Percentiles rank a stretch among this genome's conserved stretches.
phyloP scores from a whole-genome alignment of 169 alveolate species.

The Eimeria nieschulzi region DNA sequence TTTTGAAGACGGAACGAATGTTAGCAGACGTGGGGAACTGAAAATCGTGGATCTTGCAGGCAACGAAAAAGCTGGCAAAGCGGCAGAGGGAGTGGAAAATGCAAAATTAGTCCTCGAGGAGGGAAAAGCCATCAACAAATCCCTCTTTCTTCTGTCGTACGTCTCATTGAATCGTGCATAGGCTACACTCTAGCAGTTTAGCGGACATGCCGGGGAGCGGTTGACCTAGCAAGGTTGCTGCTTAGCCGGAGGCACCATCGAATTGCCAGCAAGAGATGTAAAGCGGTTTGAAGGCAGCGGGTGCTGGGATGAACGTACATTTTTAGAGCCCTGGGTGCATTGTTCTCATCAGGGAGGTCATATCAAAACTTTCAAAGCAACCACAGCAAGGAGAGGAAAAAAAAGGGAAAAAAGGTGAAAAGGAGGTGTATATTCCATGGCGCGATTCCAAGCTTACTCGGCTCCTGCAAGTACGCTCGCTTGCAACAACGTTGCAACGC shows the following conservation, averaged over 20 bases:
- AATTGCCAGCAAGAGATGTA: neutral
- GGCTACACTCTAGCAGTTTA: neutral
- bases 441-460: constrained; percentile 85
- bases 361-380: constrained; percentile 82
- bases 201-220: neutral
- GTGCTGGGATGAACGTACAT: too few relatives aligned
- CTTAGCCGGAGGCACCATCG: neutral
- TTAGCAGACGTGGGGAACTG: constrained; percentile 82
- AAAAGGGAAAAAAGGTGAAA: constrained; percentile 77
- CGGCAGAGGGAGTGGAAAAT: constrained; percentile 83
- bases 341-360: constrained; percentile 80
- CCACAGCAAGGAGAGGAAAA: constrained; percentile 82
- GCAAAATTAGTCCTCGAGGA: constrained; percentile 82
- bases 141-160: constrained; percentile 77
- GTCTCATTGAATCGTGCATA: neutral
- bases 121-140: constrained; percentile 84
- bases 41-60: constrained; percentile 85
- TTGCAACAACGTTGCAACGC: neutral
- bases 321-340: neutral
- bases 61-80: constrained; percentile 84
- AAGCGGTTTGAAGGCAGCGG: neutral
- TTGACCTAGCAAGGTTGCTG: neutral
- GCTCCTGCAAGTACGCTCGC: constrained; percentile 78
- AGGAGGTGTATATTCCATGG: constrained; percentile 83
- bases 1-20: constrained; percentile 80